Conservation (phyloP, 2,329 filamentous ascomycete genomes). For the Hysterium pulicare region DNA sequence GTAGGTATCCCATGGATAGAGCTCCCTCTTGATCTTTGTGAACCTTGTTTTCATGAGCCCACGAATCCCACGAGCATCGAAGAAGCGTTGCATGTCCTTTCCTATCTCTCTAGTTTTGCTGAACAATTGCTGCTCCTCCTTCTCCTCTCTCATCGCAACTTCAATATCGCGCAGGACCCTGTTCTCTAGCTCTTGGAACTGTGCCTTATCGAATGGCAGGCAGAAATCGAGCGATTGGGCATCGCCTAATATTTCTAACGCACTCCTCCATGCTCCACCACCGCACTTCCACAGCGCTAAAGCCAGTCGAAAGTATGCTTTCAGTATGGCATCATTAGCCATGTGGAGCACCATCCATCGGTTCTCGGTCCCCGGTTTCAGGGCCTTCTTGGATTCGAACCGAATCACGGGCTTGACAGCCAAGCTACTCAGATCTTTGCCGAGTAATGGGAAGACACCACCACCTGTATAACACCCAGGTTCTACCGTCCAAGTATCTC, state of each 20-base stretch:
- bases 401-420: constrained; percentile 2
- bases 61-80: constrained; percentile 6
- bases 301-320: constrained; percentile 17
- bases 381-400: neutral
- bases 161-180: constrained; percentile 9
- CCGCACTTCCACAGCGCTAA: constrained; percentile 20
- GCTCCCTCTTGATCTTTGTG: constrained; percentile 12
- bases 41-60: constrained; percentile 10
- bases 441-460: constrained; percentile 4
- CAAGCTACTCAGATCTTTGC: constrained; percentile 7
- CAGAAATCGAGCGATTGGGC: neutral
- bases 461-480: constrained; percentile 8
- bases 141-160: constrained; percentile 5
- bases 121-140: neutral
- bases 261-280: constrained; percentile 15
- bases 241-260: constrained; percentile 12
- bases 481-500: constrained; percentile 7
- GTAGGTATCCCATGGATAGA: constrained; percentile 16
- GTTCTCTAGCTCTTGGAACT: constrained; percentile 10
- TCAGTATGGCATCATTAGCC: constrained; percentile 8
- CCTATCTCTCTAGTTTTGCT: neutral
- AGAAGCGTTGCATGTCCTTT: neutral
- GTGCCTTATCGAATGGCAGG: constrained; percentile 3
- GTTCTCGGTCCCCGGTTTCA: neutral
- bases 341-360: neutral